phyloP scores from a whole-genome alignment of 352 stramenopile species.

The Pythium rhizo-oryzae region DNA sequence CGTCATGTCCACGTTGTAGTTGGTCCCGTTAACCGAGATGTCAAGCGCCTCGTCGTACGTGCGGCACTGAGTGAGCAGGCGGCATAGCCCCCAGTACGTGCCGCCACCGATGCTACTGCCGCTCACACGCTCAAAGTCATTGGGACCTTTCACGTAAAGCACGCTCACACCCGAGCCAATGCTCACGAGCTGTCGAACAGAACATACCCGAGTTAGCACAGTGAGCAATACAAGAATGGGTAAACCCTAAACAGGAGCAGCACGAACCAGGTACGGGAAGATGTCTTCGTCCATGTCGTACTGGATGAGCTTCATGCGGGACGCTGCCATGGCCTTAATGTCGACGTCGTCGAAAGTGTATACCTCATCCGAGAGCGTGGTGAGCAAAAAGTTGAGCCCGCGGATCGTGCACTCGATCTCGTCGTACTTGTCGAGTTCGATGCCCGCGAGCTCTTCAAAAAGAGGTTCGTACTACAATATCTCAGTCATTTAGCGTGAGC shows the following conservation, averaged over 20 bases:
- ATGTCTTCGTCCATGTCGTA: constrained; percentile 80
- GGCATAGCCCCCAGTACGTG: constrained; percentile 99
- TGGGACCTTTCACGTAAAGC: constrained; percentile 92
- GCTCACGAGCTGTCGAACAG: constrained; percentile 87
- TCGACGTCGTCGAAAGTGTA: constrained; percentile 97
- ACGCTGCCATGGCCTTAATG: constrained; percentile 72
- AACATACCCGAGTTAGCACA: background rate
- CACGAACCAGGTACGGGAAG: constrained; percentile 79
- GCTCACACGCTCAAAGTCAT: constrained; percentile 97
- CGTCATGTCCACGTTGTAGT: constrained; percentile 95
- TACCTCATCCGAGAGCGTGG: constrained; percentile 95
- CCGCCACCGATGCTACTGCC: constrained; percentile 98
- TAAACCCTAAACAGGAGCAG: background rate
- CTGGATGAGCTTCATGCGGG: constrained; percentile 76
- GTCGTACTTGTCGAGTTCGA: constrained; percentile 84
- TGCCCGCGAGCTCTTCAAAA: constrained; percentile 80
- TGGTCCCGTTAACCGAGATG: constrained; percentile 76
- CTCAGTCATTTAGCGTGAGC: background rate
- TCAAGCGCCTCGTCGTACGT: constrained; percentile 88
- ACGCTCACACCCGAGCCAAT: constrained; percentile 99
- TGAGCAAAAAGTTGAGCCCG: constrained; percentile 97
- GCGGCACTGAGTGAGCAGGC: constrained; percentile 90
- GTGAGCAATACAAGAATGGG: background rate
- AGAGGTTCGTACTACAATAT: constrained; percentile 56
- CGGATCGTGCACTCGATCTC: constrained; percentile 98